Base-by-base conservation (phyloP, 169 alveolate genomes). In the Plasmodium inui region DNA sequence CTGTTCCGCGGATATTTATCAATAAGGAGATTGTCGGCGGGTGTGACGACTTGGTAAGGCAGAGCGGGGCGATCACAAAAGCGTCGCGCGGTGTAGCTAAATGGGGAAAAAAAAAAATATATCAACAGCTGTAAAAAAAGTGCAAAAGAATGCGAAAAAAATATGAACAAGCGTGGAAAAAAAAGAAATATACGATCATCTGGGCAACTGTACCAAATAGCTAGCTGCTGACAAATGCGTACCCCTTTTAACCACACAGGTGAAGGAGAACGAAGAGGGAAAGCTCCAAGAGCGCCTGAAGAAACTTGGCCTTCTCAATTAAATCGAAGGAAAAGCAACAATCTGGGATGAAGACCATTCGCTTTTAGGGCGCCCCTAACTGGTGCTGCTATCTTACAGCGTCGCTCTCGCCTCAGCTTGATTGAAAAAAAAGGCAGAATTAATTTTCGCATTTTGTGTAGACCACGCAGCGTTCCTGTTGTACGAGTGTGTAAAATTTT, bases 21-120 rank as follows among this genome's bases (percentile, higher is more conserved):
- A 85, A 85, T 76, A 85, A 85, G 78, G 84, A 85, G 14, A 5
- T 73, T 85, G 93, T 85, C n/a, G 93, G 93, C 0, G 93, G 93
- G 78, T 85, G 93, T 85, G 93, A 85, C 78, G 93, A 85, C 82
- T 85, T 85, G 78, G 93, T 85, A 85, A 85, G 74, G 8, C 74
- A 82, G 22, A 82, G 39, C 5, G 37, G 39, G 55, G 37, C 37
- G 61, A 39, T 50, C 5, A 30, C 17, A 17, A 34, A 80, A 41
- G 39, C n/a, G 34, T n/a, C 4, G n/a, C n/a, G n/a, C 57, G 57
- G 57, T 46, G 57, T 46, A 3, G 57, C 57, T n/a, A 46, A 46
- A 84, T 41, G 34, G 17, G 67, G 2, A 61, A 28, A 53, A 26
- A 32, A 1, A 22, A 22, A 80, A 80, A 61, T 1, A 26, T n/a